Evolutionary conservation across 768 basidiomycete species (phyloP).

Genomic region (Boletus bicolor): DNA sequence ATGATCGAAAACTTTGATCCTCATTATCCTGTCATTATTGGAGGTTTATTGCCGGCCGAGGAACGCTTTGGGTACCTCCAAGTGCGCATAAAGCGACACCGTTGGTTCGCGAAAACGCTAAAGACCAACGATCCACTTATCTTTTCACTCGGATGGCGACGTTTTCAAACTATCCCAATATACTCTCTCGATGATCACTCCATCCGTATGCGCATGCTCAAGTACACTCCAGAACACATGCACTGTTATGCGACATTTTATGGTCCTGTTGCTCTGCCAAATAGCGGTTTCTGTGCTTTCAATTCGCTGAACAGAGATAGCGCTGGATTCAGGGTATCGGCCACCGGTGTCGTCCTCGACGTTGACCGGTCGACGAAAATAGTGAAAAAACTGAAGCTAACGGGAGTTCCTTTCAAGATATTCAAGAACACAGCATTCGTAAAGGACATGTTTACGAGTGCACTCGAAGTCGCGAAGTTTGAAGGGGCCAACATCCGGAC

Average conservation of each 20-base stretch:
- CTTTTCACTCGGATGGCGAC: conserved; percentile 95
- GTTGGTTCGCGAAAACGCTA: conserved; percentile 87
- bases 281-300: conserved; percentile 97
- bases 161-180: conserved; percentile 93
- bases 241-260: conserved; percentile 99
- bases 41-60: conserved; percentile 86
- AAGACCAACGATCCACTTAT: conserved; percentile 98
- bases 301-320: conserved; percentile 69
- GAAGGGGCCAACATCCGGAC: conserved; percentile 97
- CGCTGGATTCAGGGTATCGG: conserved; percentile 83
- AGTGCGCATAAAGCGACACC: conserved; percentile 92
- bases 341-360: conserved; percentile 93
- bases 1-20: conserved; percentile 94
- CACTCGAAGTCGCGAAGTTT: conserved; percentile 96
- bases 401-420: conserved; percentile 93
- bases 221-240: conserved; percentile 99
- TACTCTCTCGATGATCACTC: conserved; percentile 98
- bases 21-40: conserved; percentile 84
- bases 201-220: conserved; percentile 98
- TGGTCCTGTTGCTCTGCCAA: conserved; percentile 86
- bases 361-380: conserved; percentile 91
- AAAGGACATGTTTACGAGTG: conserved; percentile 93
- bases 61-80: conserved; percentile 92
- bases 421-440: conserved; percentile 99
- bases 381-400: conserved; percentile 97